Evolutionary conservation across 2,329 filamentous ascomycete genomes (phyloP), one percentile per base, ranked within the genome.

Genomic region (Epichloe sibirici): DNA sequence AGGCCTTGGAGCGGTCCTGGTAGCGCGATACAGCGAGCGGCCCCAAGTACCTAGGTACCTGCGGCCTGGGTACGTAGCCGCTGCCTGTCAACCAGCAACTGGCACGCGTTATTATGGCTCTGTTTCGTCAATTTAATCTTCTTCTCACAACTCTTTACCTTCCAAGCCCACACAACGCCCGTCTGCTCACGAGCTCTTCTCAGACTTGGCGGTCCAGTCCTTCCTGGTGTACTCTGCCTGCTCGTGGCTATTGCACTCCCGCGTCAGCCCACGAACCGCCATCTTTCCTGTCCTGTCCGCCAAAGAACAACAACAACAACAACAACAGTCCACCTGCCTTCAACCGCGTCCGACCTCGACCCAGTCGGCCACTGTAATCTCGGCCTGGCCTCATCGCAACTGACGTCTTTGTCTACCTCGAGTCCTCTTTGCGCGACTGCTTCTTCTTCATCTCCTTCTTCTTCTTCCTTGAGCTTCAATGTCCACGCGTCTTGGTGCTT

Each of bases 31-130:
- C 17, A 21, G 17, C 17, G 17, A 21, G 17, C 17, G 17, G 17
- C 2, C 17, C 17, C 17, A 21, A 21, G 17, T 21, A 5, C 31
- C 28, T 9, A 2, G 31, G 31, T 31, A 31, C 31, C 31, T 31
- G 31, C 12, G 21, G 21, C 12, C 44, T 46, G 31, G 28, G 15
- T 9, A 15, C 44, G 7, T 13, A 15, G 21, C 4, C 25, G 9
- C 23, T 23, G 7, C 6, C 21, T 9, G 12, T 44, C 42, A 44
- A 15, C 47, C 21, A 40, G 47, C 35, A 49, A n/a, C 5, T 42
- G 48, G 48, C 49, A 52, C 51, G 51, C 51, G 51, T 52, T 28
- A 11, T 34, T 3, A n/a, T 8, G 7, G 28, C 23, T 47, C 9
- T 23, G 21, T 15, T 21, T 31, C 21, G 13, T 43, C 48, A 8